Base-by-base conservation (phyloP, 371 early-diverging fungal species). In the Apophysomyces trapeziformis region DNA sequence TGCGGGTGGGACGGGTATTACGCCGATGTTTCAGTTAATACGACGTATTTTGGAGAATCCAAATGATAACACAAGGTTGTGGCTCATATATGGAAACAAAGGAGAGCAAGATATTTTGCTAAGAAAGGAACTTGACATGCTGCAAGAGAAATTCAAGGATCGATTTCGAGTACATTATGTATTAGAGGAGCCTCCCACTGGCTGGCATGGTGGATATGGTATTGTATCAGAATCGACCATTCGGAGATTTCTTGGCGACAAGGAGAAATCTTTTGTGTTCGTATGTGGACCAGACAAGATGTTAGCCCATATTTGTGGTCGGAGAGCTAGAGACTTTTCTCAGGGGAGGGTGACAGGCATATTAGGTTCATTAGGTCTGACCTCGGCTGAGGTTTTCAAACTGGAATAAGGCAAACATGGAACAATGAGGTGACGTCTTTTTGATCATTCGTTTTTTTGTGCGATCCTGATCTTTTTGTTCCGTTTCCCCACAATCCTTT, bases 1-100 rank as follows among this genome's bases (percentile, higher is more conserved):
- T 69, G 93, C 95, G 47, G 97, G 96, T 50, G 94, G 93, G 61
- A 91, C 95, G 39, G 96, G 97, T 35, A 93, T 97, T 70, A 95
- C 97, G 0, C 97, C 97, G 35, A 97, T 97, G 96, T 85, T 90
- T 63, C 96, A 96, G 75, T 85, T 90, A 69, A 87, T 93, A 58
- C 86, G 87, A 62, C 90, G 89, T 36, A 81, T 96, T 44, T 71
- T 94, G 63, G 87, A 86, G 59, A 89, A 96, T 75, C 93, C 95
- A 8, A 32, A 67, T 5, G 96, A 96, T 76, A 87, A 81, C 66
- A 89, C 85, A 65, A 73, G 80, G 38, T 71, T 97, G 54, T 88
- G 73, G 67, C 76, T 99, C 13, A 83, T 99, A 44, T 96, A 92
- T 79, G 97, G 94, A 57, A 99, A 99, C 75, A 90, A 90, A 41